Evolutionary conservation across 2,329 filamentous ascomycete species (phyloP).

Genomic region (Aspergillus ibericus): DNA sequence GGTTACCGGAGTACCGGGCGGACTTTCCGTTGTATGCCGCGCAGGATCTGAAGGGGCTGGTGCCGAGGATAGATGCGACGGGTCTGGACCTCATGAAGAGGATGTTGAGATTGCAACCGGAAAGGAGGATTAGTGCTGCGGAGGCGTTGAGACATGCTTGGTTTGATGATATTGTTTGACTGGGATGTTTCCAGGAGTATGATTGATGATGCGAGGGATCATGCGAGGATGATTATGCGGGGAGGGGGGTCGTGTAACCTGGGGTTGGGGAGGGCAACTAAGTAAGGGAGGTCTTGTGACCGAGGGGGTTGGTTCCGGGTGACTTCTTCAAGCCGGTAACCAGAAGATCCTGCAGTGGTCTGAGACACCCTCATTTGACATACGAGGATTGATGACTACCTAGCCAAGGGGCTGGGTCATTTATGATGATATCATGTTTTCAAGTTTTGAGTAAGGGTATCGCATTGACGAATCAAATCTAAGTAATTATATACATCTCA

Average conservation of each 20-base stretch:
- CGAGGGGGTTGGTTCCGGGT: no score
- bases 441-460: neutral
- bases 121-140: slow-evolving; percentile 79
- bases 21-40: slow-evolving; percentile 89
- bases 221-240: neutral
- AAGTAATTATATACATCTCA: neutral
- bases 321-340: no score
- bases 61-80: slow-evolving; percentile 79
- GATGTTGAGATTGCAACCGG: slow-evolving; percentile 86
- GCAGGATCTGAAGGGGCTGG: slow-evolving; percentile 77
- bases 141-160: slow-evolving; percentile 84
- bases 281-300: neutral
- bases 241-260: neutral
- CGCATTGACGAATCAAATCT: neutral
- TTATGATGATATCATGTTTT: no score
- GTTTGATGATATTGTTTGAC: slow-evolving; percentile 54
- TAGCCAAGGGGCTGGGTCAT: no score
- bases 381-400: no score
- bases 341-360: no score
- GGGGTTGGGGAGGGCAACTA: neutral
- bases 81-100: slow-evolving; percentile 81
- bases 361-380: no score
- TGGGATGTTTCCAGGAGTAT: neutral
- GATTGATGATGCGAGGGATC: neutral
- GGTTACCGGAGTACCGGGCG: slow-evolving; percentile 89